phyloP scores from a whole-genome alignment of 257 asterid genomes.

The Forsythia suspensa region DNA sequence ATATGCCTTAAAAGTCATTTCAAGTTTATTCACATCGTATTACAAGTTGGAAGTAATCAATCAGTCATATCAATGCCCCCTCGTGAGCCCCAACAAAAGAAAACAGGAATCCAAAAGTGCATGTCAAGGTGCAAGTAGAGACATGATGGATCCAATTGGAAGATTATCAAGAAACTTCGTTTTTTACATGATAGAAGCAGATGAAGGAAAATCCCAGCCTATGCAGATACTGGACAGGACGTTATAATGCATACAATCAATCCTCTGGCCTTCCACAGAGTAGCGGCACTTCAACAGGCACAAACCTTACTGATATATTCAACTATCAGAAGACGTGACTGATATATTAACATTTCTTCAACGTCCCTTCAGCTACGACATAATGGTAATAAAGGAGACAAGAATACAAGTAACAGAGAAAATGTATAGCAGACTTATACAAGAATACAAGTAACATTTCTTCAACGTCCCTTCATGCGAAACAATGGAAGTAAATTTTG shows the following conservation, averaged over 20 bases:
- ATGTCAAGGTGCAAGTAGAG: background rate
- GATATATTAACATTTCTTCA: background rate
- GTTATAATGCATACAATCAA: too few relatives aligned
- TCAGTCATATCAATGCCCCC: too few relatives aligned
- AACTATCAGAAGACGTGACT: background rate
- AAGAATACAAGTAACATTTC: too few relatives aligned
- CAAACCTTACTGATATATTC: background rate
- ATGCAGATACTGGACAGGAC: background rate
- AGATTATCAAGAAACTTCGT: background rate
- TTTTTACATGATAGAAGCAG: background rate
- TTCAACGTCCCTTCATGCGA: too few relatives aligned
- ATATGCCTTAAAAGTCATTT: background rate
- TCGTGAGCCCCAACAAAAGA: background rate
- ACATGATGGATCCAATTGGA: background rate
- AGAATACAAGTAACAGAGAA: too few relatives aligned
- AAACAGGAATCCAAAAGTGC: background rate
- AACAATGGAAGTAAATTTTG: background rate
- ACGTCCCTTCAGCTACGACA: background rate
- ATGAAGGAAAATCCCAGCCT: background rate
- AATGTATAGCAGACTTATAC: too few relatives aligned
- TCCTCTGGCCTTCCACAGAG: background rate
- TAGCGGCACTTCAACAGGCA: background rate
- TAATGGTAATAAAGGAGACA: background rate
- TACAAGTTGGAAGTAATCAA: background rate
- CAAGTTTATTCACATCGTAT: background rate